phyloP scores from a whole-genome alignment of 345 rosid genomes.

The Boechera stricta region DNA sequence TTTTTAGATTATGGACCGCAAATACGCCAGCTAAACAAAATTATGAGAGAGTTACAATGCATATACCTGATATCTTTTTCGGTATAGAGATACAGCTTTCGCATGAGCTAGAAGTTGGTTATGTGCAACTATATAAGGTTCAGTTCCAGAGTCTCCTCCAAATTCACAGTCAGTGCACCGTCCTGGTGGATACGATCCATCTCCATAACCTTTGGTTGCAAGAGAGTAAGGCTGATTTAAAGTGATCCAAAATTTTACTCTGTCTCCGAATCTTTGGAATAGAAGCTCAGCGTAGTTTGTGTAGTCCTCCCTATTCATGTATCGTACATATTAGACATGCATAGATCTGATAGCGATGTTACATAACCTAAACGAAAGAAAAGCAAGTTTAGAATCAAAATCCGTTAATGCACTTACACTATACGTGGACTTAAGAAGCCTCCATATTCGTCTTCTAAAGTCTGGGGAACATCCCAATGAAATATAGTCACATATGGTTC shows the following conservation, averaged over 20 bases:
- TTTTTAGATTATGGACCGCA: no score
- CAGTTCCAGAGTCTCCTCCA: no score
- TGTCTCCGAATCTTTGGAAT: conserved; percentile 53
- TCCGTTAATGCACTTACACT: conserved; percentile 29
- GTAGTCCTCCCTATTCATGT: conserved; percentile 48
- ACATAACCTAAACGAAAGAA: neutral
- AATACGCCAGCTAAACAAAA: no score
- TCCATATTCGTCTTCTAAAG: conserved; percentile 39
- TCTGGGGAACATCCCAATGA: conserved; percentile 47
- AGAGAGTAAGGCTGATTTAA: conserved; percentile 47
- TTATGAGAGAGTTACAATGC: no score
- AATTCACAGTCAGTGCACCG: conserved; percentile 38
- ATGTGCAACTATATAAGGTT: no score
- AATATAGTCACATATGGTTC: conserved; percentile 47
- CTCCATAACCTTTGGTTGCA: conserved; percentile 27
- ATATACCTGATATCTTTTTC: no score
- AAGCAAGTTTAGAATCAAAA: neutral
- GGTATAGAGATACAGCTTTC: no score
- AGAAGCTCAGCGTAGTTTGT: conserved; percentile 54
- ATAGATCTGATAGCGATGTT: neutral
- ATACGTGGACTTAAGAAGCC: conserved; percentile 44
- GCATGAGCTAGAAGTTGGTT: no score
- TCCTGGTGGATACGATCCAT: conserved; percentile 41
- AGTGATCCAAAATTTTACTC: conserved; percentile 53
- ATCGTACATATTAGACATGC: neutral